Conservation (phyloP, 257 asterid species). For the Rhazya stricta region DNA sequence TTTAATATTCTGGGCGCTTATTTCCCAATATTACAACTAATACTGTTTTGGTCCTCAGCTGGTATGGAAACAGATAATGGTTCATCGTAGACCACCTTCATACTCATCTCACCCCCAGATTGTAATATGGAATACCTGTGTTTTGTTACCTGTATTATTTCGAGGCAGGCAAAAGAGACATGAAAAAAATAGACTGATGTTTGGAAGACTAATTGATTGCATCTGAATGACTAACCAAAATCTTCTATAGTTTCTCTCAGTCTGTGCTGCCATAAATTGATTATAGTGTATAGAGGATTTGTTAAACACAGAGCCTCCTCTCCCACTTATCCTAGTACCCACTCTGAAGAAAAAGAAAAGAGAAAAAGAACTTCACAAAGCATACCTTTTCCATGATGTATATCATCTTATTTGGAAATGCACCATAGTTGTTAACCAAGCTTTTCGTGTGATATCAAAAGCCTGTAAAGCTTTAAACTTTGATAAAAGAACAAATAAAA, state of each 20-base stretch:
- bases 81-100: not conserved
- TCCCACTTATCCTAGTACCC: constrained; percentile 4
- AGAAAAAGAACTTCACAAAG: constrained; percentile 5
- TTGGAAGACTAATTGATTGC: not conserved
- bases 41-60: not conserved
- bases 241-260: not conserved
- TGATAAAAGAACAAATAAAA: constrained; percentile 29
- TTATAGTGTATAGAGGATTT: not conserved
- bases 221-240: not conserved
- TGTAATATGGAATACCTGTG: not conserved
- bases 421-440: constrained; percentile 30
- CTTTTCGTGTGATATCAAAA: constrained; percentile 31
- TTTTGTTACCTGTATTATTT: not conserved
- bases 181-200: not conserved
- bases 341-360: not conserved
- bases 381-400: constrained; percentile 16
- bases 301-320: not conserved
- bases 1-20: not conserved
- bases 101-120: not conserved
- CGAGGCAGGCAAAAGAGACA: not conserved
- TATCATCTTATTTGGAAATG: constrained; percentile 46
- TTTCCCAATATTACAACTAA: not conserved
- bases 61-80: too few species aligned
- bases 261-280: not conserved
- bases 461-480: constrained; percentile 44